These are phyloP conservation scores for Senna siamea DNA, from an alignment of 306 rosid genomes.

Conservation along the genomic window DNA sequence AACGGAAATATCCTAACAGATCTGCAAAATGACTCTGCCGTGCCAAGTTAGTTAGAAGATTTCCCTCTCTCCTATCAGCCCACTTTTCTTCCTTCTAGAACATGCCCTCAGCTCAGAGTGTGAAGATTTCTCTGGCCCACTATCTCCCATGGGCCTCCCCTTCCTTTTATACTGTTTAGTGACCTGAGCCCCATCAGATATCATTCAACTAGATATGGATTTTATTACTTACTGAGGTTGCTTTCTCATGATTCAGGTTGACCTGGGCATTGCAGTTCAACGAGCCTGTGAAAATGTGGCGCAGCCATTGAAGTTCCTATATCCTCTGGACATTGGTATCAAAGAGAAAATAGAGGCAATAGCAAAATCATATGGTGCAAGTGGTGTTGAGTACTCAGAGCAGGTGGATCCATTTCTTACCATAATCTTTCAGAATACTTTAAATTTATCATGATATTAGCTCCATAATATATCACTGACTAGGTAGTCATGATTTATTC, in stretches of 20 bases:
- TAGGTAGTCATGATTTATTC: neutral
- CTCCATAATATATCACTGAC: neutral
- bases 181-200: too few relatives aligned
- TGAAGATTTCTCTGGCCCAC: too few relatives aligned
- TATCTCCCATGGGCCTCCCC: too few relatives aligned
- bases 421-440: conserved; percentile 14
- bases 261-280: conserved; percentile 89
- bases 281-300: conserved; percentile 83
- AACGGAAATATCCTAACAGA: too few relatives aligned
- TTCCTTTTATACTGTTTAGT: too few relatives aligned
- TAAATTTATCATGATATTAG: neutral
- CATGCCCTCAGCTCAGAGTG: too few relatives aligned
- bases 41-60: too few relatives aligned
- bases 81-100: too few relatives aligned
- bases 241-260: conserved; percentile 65
- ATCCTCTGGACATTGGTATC: conserved; percentile 74
- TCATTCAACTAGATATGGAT: conserved; percentile 26
- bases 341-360: conserved; percentile 94
- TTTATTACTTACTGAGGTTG: conserved; percentile 33
- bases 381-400: conserved; percentile 84
- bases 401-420: conserved; percentile 60
- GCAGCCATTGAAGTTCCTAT: conserved; percentile 77
- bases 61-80: too few relatives aligned
- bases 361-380: conserved; percentile 94
- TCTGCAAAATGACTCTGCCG: too few relatives aligned